These are phyloP conservation scores for Serpula lacrymans DNA, from an alignment of 768 basidiomycete species.

Conservation along the genomic window DNA sequence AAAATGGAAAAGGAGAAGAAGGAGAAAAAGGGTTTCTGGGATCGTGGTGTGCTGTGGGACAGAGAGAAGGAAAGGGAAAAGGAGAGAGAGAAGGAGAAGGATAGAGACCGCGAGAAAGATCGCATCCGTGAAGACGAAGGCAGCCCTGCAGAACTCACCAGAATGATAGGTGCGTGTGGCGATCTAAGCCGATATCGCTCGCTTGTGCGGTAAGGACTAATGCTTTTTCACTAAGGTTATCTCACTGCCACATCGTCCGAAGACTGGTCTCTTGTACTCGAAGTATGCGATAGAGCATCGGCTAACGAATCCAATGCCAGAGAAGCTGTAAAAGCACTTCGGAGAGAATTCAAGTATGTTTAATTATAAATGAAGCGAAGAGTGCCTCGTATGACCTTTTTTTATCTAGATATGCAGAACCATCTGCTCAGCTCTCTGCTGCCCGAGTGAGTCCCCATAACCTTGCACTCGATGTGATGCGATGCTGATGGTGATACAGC, in stretches of 20 bases:
- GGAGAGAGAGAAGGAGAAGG: constrained; percentile 36
- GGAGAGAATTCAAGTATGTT: constrained; percentile 81
- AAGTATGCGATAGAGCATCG: constrained; percentile 83
- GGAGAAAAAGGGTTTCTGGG: constrained; percentile 59
- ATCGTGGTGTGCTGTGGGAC: constrained; percentile 31
- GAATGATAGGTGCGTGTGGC: constrained; percentile 60
- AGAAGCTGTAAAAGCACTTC: constrained; percentile 78
- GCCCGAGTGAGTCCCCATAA: constrained; percentile 52
- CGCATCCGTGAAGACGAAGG: constrained; percentile 39
- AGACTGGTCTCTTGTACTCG: constrained; percentile 78
- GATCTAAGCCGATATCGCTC: not conserved
- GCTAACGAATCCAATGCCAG: constrained; percentile 69
- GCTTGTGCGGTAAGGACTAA: constrained; percentile 2
- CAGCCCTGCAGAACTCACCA: constrained; percentile 51
- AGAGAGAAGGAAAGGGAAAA: constrained; percentile 28
- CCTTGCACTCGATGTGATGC: not conserved
- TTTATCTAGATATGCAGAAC: constrained; percentile 57
- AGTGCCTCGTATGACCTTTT: constrained; percentile 3
- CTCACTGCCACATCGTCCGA: constrained; percentile 77
- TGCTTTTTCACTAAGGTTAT: constrained; percentile 46
- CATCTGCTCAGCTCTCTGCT: constrained; percentile 70
- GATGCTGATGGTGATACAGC: constrained; percentile 32
- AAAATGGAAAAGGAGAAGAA: constrained; percentile 41
- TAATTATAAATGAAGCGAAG: constrained; percentile 6
- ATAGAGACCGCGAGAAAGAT: constrained; percentile 35